phyloP scores from a whole-genome alignment of 352 stramenopile genomes.

The Blastocystis sp. region DNA sequence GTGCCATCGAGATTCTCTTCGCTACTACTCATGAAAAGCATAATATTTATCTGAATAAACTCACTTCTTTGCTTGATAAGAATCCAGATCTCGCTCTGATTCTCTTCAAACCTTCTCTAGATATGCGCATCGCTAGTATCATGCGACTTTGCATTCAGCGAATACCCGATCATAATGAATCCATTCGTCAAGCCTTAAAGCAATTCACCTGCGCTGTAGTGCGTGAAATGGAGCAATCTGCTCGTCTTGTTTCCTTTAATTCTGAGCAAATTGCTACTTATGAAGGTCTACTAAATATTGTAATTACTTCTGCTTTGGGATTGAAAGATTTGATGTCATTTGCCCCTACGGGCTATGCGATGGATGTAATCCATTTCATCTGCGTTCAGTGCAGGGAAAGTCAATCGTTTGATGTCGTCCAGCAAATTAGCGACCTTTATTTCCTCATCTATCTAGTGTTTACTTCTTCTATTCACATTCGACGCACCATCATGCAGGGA shows the following conservation, averaged over 20 bases:
- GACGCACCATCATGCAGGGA: neutral
- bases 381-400: neutral
- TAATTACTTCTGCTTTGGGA: neutral
- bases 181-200: neutral
- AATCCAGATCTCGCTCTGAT: neutral
- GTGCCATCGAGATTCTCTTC: neutral
- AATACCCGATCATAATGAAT: neutral
- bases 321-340: neutral
- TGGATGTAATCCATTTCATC: neutral
- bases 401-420: neutral
- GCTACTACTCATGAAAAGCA: neutral
- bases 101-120: neutral
- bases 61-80: constrained; percentile 3
- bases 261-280: neutral
- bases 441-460: neutral
- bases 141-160: neutral
- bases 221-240: neutral
- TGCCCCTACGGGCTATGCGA: neutral
- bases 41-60: constrained; percentile 1
- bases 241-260: neutral
- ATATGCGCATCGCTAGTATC: neutral
- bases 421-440: neutral
- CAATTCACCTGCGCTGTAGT: neutral
- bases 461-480: constrained; percentile 10
- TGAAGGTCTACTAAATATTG: neutral